Base-by-base conservation (phyloP, 1,139 yeast genomes). In the Zygosaccharomyces sapae region DNA sequence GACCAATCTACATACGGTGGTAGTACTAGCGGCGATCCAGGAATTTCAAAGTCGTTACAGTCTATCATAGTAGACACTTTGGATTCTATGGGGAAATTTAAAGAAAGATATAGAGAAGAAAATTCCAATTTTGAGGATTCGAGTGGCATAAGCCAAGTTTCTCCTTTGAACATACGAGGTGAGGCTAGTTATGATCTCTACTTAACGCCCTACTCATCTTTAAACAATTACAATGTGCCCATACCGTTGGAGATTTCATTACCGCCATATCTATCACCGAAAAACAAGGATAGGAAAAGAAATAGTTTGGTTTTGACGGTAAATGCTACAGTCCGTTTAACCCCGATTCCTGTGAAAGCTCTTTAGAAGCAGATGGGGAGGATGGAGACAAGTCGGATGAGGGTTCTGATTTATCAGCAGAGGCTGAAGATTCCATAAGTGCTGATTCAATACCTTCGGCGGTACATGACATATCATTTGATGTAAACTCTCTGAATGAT, bases 221-320 rank as follows among this genome's bases (percentile, higher is more conserved):
- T 70, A 36, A 70, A 68, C 48, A 51, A 51, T n/a, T 60, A 59
- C 34, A 51, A 55, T 6, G 54, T 68, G 2, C 67, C 73, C 1
- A 59, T 70, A 1, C 73, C 73, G 3, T 56, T 67, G 13, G 68
- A 68, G 44, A 56, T 65, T 3, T 47, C 56, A 2, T 48, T 69
- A 6, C 72, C 73, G 10, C 72, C 72, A 5, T 55, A 52, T 29
- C 46, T 70, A 12, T 68, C 72, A 0, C 69, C 71, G 5, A 49
- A 49, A 34, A 68, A 68, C 50, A 62, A 58, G 45, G 22, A 52
- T 7, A 61, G 52, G 38, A 38, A 48, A 9, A 55, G 67, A 36
- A 49, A 42, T 4, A 57, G 58, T 47, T 41, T 63, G 30, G 47
- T 63, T 62, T 56, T 46, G 64, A 63, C 46, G 68, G 68, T 4